These are phyloP conservation scores for Trichophyton mentagrophytes DNA, from an alignment of 2,329 filamentous ascomycete genomes.

Conservation along the genomic window DNA sequence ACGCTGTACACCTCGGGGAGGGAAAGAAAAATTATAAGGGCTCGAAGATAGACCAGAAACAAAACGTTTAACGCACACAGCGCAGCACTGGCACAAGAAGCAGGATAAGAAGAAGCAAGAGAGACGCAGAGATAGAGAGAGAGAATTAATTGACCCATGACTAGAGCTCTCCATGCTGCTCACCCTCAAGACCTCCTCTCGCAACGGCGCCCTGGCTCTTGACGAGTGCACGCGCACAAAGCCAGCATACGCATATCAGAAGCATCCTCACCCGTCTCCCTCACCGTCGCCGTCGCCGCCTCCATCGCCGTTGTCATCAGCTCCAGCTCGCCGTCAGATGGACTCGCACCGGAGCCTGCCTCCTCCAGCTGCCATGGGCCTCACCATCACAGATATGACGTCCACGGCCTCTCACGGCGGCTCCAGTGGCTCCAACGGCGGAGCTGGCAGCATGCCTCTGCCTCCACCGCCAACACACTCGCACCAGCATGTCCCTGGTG, in stretches of 20 bases:
- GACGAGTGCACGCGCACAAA: slow-evolving; percentile 3
- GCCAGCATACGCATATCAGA: slow-evolving; percentile 7
- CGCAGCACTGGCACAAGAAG: not conserved
- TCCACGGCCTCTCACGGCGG: not conserved
- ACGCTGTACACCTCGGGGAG: not conserved
- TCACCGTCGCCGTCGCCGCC: not conserved
- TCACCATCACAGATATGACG: slow-evolving; percentile 34
- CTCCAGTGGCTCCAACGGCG: slow-evolving; percentile 24
- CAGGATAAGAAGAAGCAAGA: not conserved
- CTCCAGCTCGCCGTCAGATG: not conserved
- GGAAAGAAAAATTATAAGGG: too few relatives aligned
- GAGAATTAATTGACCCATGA: not conserved
- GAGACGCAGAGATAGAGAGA: not conserved
- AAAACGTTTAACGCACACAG: too few relatives aligned
- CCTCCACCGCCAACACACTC: slow-evolving; percentile 54
- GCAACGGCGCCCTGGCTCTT: slow-evolving; percentile 28
- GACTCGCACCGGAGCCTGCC: slow-evolving; percentile 56
- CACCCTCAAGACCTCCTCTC: slow-evolving; percentile 38
- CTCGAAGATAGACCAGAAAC: too few relatives aligned
- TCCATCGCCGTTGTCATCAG: not conserved
- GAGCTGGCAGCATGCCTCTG: slow-evolving; percentile 29
- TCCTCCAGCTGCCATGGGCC: slow-evolving; percentile 53
- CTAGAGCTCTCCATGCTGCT: slow-evolving; percentile 33
- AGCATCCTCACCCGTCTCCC: not conserved
- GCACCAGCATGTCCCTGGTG: slow-evolving; percentile 34